These are phyloP conservation scores for Trichosanthes truncata DNA, from an alignment of 306 rosid genomes.

Conservation along the genomic window DNA sequence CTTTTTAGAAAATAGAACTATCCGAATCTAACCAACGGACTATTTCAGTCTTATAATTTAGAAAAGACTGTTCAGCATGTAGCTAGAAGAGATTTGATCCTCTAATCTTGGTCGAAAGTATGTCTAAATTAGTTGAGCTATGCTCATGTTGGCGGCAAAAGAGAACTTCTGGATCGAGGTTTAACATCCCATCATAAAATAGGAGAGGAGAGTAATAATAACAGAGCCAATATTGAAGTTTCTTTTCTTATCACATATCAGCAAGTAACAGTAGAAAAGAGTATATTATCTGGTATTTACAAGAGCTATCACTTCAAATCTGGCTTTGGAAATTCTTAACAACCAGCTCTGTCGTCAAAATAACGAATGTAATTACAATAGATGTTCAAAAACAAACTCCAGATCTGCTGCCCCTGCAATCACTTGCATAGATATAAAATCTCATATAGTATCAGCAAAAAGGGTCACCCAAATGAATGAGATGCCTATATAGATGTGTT, in stretches of 20 bases:
- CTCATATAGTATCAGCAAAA: background rate
- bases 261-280: background rate
- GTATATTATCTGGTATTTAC: background rate
- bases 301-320: background rate
- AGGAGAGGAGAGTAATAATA: background rate
- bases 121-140: too few relatives aligned
- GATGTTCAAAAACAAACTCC: background rate
- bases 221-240: background rate
- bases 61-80: too few relatives aligned
- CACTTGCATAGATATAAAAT: background rate
- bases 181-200: too few relatives aligned
- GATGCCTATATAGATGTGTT: background rate
- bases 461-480: background rate
- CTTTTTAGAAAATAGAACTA: too few relatives aligned
- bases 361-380: background rate
- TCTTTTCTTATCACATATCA: background rate
- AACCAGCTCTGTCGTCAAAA: background rate
- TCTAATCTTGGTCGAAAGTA: too few relatives aligned
- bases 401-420: background rate
- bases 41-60: too few relatives aligned
- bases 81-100: too few relatives aligned
- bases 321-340: background rate
- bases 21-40: too few relatives aligned
- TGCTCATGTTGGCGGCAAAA: too few relatives aligned
- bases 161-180: too few relatives aligned